Evolutionary conservation across 2,329 filamentous ascomycete genomes (phyloP).

Genomic region (Alternaria rosae): DNA sequence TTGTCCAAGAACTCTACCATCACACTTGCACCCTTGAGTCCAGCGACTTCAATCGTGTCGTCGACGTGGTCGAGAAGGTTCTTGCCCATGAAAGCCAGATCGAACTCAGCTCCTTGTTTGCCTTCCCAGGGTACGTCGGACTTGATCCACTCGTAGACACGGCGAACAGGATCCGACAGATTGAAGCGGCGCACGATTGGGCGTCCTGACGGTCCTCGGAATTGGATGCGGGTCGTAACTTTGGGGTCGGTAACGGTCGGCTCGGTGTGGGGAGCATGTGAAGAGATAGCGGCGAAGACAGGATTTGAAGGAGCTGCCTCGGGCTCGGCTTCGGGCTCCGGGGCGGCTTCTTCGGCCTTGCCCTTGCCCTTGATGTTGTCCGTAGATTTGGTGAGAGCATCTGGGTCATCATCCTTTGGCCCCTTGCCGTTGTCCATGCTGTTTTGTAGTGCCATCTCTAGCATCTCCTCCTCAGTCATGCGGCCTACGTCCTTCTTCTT

Average conservation of each 20-base stretch:
- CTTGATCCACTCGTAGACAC: slow-evolving; percentile 97
- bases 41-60: slow-evolving; percentile 77
- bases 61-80: slow-evolving; percentile 82
- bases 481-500: slow-evolving; percentile 78
- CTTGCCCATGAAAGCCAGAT: slow-evolving; percentile 85
- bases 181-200: slow-evolving; percentile 88
- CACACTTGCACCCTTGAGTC: slow-evolving; percentile 89
- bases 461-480: slow-evolving; percentile 97
- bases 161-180: slow-evolving; percentile 75
- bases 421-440: slow-evolving; percentile 70
- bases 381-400: slow-evolving; percentile 78
- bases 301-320: slow-evolving; percentile 40
- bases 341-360: slow-evolving; percentile 28
- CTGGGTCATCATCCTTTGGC: slow-evolving; percentile 77
- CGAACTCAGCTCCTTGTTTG: slow-evolving; percentile 80
- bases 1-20: slow-evolving; percentile 82
- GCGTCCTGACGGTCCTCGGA: slow-evolving; percentile 73
- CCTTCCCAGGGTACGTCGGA: slow-evolving; percentile 79
- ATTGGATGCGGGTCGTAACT: slow-evolving; percentile 87
- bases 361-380: slow-evolving; percentile 63
- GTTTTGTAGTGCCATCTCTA: slow-evolving; percentile 91
- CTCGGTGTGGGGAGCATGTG: slow-evolving; percentile 76
- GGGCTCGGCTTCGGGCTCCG: slow-evolving; percentile 22
- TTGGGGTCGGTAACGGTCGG: slow-evolving; percentile 71
- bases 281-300: slow-evolving; percentile 75